These are phyloP conservation scores for Apiotrichum porosum DNA, from an alignment of 1,284 basidiomycete genomes.

Conservation along the genomic window DNA sequence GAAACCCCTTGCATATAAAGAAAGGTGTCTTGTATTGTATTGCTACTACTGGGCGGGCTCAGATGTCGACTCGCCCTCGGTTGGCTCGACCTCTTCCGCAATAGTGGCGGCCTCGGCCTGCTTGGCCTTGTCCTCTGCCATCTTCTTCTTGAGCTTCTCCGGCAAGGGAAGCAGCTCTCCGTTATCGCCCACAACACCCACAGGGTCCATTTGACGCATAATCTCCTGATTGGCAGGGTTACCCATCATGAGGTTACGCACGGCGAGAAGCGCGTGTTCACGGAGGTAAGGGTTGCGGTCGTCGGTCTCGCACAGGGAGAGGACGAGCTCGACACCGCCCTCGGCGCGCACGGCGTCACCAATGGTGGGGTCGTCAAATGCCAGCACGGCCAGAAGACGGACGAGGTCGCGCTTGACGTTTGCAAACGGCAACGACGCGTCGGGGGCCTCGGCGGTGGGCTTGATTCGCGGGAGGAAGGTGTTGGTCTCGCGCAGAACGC, in stretches of 20 bases:
- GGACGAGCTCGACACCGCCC: slow-evolving; percentile 70
- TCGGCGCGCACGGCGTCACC: slow-evolving; percentile 67
- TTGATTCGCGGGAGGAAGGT: slow-evolving; percentile 69
- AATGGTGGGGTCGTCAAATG: slow-evolving; percentile 58
- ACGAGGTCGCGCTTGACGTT: slow-evolving; percentile 62
- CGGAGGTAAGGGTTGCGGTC: slow-evolving; percentile 83
- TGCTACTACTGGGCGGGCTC: too few relatives aligned
- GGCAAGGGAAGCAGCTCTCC: slow-evolving; percentile 55
- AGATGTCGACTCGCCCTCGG: too few relatives aligned
- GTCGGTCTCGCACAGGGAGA: slow-evolving; percentile 81
- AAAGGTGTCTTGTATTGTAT: too few relatives aligned
- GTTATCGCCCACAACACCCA: slow-evolving; percentile 54
- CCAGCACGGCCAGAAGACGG: slow-evolving; percentile 68
- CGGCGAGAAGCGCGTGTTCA: slow-evolving; percentile 79
- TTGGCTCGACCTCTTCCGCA: too few relatives aligned
- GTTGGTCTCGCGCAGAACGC: slow-evolving; percentile 64
- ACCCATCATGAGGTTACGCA: slow-evolving; percentile 68
- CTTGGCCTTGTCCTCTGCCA: neutral
- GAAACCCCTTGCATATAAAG: too few relatives aligned
- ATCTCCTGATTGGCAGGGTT: slow-evolving; percentile 74
- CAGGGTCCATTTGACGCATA: slow-evolving; percentile 65
- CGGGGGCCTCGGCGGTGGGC: slow-evolving; percentile 44
- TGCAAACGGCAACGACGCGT: slow-evolving; percentile 59
- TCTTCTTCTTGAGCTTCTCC: slow-evolving; percentile 36
- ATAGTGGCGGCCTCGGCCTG: neutral